Conservation (phyloP, 257 asterid genomes). For the Nicotiana otophora region DNA sequence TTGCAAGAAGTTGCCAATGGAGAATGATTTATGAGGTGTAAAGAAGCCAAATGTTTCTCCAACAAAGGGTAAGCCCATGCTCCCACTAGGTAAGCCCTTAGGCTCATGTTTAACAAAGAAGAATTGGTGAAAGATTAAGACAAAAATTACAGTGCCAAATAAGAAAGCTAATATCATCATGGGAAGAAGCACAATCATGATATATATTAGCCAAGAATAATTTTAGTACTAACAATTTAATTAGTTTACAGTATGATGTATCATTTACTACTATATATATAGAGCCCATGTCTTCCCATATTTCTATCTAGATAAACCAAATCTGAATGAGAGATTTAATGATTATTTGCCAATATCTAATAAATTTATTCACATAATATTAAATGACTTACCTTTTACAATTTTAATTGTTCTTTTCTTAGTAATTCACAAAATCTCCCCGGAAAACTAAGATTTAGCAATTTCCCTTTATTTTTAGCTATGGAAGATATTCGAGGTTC, state of each 20-base stretch:
- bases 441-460: too few relatives aligned
- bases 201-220: neutral
- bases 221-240: neutral
- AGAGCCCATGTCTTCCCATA: neutral
- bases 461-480: too few relatives aligned
- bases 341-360: too few relatives aligned
- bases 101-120: neutral
- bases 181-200: neutral
- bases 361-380: too few relatives aligned
- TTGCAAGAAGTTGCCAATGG: constrained; percentile 50
- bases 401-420: too few relatives aligned
- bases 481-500: too few relatives aligned
- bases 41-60: constrained; percentile 71
- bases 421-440: too few relatives aligned
- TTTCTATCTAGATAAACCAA: neutral
- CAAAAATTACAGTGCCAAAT: neutral
- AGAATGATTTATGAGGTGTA: constrained; percentile 52
- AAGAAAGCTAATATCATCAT: constrained; percentile 4
- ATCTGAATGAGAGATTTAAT: neutral
- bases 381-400: too few relatives aligned
- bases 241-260: neutral
- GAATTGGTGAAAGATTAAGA: neutral
- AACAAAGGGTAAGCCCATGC: constrained; percentile 49
- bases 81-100: constrained; percentile 42
- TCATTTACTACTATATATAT: neutral